A percentile compares a stretch with the other conserved stretches of the same genome.
These are phyloP conservation scores for Rhodomyrtus psidioides DNA, from an alignment of 441 rosid species.

Conservation along the genomic window DNA sequence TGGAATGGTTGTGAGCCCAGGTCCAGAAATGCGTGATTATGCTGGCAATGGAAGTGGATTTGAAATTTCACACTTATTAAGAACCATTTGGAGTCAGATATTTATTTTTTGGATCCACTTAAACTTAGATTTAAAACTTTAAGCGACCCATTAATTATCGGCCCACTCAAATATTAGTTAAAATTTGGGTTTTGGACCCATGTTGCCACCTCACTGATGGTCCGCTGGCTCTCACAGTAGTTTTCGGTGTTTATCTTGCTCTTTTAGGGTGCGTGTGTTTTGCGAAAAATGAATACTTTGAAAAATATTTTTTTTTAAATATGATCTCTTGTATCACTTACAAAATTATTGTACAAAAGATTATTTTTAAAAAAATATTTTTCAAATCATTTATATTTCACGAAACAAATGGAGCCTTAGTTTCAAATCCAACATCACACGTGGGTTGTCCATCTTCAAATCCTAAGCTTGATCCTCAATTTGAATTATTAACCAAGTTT, in stretches of 20 bases:
- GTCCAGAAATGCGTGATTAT: not conserved
- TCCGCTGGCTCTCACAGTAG: not conserved
- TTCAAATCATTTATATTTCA: too few relatives aligned
- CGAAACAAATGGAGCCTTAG: too few relatives aligned
- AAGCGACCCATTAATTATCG: not conserved
- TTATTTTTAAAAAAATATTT: too few relatives aligned
- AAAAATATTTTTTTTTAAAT: too few relatives aligned
- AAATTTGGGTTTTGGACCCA: not conserved
- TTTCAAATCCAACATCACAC: not conserved
- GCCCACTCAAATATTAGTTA: not conserved
- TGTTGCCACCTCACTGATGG: not conserved
- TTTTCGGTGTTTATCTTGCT: not conserved
- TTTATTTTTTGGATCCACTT: too few relatives aligned
- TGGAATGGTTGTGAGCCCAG: not conserved
- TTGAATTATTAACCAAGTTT: too few relatives aligned
- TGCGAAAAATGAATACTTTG: too few relatives aligned
- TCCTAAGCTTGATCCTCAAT: not conserved
- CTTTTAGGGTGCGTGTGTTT: too few relatives aligned
- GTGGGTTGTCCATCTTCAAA: not conserved
- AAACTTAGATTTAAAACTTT: not conserved
- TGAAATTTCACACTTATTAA: not conserved
- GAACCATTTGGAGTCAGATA: not conserved
- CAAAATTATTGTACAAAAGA: too few relatives aligned
- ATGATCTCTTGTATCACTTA: too few relatives aligned
- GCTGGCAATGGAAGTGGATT: not conserved